Percentiles rank a stretch among this genome's conserved stretches.
Conservation (phyloP, 2,329 filamentous ascomycete species). For the Aspergillus arachidicola region DNA sequence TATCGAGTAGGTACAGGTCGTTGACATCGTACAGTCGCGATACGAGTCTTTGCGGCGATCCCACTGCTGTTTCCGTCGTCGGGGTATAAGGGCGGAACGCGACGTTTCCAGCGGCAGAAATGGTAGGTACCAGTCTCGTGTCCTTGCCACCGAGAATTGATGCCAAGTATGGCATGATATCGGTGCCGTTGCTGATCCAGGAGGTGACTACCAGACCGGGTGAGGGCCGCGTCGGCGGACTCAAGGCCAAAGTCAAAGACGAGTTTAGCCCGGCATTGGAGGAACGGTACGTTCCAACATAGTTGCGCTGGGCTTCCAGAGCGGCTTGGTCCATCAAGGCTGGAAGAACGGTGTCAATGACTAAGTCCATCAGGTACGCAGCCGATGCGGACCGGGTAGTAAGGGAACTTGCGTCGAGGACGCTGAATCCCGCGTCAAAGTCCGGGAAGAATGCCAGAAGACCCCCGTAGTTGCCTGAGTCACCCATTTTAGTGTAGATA, state of each 20-base stretch:
- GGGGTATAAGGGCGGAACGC: slow-evolving; percentile 23
- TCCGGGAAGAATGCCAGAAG: slow-evolving; percentile 48
- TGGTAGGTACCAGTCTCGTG: slow-evolving; percentile 26
- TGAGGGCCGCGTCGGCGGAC: neutral
- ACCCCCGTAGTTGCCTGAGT: slow-evolving; percentile 43
- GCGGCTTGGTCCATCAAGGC: slow-evolving; percentile 35
- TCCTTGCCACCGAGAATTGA: slow-evolving; percentile 2
- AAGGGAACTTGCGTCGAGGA: slow-evolving; percentile 39
- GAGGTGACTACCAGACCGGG: slow-evolving; percentile 30
- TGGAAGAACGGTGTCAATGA: slow-evolving; percentile 34
- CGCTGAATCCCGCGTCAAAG: slow-evolving; percentile 45
- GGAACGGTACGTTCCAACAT: slow-evolving; percentile 32
- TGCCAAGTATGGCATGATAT: slow-evolving; percentile 22
- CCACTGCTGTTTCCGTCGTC: slow-evolving; percentile 4
- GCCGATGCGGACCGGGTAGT: slow-evolving; percentile 7
- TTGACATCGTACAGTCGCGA: slow-evolving; percentile 22
- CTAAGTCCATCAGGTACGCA: slow-evolving; percentile 26
- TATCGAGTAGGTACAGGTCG: slow-evolving; percentile 23
- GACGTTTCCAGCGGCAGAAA: slow-evolving; percentile 18
- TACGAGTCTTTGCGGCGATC: slow-evolving; percentile 13
- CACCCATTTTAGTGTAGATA: slow-evolving; percentile 48
- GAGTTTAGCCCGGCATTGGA: slow-evolving; percentile 26
- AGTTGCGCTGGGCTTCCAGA: slow-evolving; percentile 29
- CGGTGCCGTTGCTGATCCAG: slow-evolving; percentile 35
- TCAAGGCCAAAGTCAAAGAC: slow-evolving; percentile 23